phyloP scores from a whole-genome alignment of 768 basidiomycete species.

The Sarcodon sp. region DNA sequence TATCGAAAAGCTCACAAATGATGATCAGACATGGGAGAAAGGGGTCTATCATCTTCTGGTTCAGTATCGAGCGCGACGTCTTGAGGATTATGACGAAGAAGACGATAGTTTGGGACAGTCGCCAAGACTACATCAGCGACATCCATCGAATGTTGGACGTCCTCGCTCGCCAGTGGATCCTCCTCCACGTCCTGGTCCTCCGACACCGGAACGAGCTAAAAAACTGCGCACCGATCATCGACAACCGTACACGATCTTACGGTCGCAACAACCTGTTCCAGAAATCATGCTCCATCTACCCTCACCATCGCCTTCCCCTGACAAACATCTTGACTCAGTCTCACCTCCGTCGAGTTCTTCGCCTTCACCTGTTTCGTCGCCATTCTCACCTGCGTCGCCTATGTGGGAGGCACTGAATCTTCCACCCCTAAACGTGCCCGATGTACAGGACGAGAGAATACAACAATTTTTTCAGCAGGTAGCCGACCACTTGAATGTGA shows the following conservation, averaged over 20 bases:
- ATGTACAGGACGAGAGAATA: conserved; percentile 62
- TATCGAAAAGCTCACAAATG: conserved; percentile 47
- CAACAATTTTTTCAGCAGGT: conserved; percentile 82
- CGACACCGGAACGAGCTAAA: conserved; percentile 6
- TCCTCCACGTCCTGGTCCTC: conserved; percentile 7
- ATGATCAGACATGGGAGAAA: conserved; percentile 85
- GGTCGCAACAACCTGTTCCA: conserved; percentile 2
- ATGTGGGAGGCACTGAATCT: conserved; percentile 17
- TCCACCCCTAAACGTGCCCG: conserved; percentile 46
- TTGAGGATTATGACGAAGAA: conserved; percentile 67
- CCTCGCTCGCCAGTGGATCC: conserved; percentile 36
- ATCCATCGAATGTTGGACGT: conserved; percentile 15
- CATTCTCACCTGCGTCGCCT: conserved; percentile 20
- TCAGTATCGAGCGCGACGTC: conserved; percentile 63
- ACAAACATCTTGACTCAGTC: conserved; percentile 10
- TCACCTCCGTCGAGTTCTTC: conserved; percentile 13
- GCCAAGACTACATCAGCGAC: conserved; percentile 11
- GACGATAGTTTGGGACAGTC: conserved; percentile 29
- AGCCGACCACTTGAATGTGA: conserved; percentile 62
- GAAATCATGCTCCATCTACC: conserved; percentile 1
- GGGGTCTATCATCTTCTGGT: conserved; percentile 88
- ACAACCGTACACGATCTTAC: conserved; percentile 7
- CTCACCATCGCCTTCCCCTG: conserved; percentile 6
- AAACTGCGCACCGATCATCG: background rate
- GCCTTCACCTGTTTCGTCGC: conserved; percentile 11